Base-by-base conservation (phyloP, 1,284 basidiomycete species). In the Puccinia hordei region DNA sequence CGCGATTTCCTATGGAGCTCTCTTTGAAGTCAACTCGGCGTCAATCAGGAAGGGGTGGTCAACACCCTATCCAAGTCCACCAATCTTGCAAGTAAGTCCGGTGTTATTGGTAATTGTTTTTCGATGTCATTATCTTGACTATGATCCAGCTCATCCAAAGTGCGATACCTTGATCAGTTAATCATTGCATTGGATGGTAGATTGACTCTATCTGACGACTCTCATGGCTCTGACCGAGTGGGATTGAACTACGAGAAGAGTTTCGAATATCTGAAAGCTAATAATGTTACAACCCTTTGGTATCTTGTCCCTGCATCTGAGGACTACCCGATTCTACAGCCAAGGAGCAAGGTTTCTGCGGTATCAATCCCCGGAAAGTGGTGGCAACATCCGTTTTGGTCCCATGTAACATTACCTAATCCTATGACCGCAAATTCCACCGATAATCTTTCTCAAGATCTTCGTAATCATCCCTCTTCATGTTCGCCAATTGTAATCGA, bases 11-110 rank as follows among this genome's bases (percentile, higher is more conserved):
- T 98, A 98, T 85, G 96, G 95, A 0, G 95, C 93, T 5, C 86
- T 98, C 80, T 98, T 99, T 85, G 96, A 99, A 86, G 88, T 93
- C 75, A 98, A 97, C 84, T 92, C 94, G 15, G 93, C 97, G 8
- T 93, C 95, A 5, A 91, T 98, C 83, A 87, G 94, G 82, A 99
- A 99, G 85, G 91, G 92, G 1, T 99, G 97, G 96, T 84, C 86
- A 27, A 90, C 90, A 9, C 89, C 92, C 3, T 98, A 97, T 86
- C 97, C 96, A 0, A 92, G 89, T 1, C 85, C 86, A 74, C 93
- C 96, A 81, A 88, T 97, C 15, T 86, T 93, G 13, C 84, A 90
- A 86, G 94, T 92, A 84, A 85, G 89, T 87, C 9, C 38, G n/a
- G 63, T 24, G 41, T 19, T 24, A 59, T 35, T 68, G 27, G n/a